Base-by-base conservation (phyloP, 176 grass and related monocot species). In the Canna indica region DNA sequence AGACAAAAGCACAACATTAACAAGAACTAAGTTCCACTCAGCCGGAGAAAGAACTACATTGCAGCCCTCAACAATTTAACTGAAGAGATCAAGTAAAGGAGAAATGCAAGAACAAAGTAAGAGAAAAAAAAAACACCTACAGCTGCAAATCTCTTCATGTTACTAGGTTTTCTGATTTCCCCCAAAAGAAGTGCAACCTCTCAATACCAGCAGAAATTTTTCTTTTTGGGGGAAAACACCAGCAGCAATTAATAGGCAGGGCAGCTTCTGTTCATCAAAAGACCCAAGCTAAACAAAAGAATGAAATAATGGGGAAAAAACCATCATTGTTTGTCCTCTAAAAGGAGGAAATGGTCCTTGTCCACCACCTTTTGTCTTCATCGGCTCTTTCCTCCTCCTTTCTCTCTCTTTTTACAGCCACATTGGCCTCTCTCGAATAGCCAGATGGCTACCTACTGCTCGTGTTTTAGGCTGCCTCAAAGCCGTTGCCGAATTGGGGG, bases 341-440 rank as follows among this genome's bases (percentile, higher is more conserved):
- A 77, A 82, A 56, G 63, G 68, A 82, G 72, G 64, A 75, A 69
- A 44, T 69, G 63, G 80, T 76, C 69, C 80, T 52, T 72, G 75
- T 74, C 58, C 80, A 77, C 74, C 54, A 77, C 74, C 68, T 71
- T 75, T 82, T 82, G 80, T 77, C 80, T 72, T 57, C 70, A 35
- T 17, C 50, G 58, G 50, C 70, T 29, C 25, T 45, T 30, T 59
- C 75, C 59, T 41, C 41, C 7, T 18, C 50, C 50, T 54, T n/a
- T 54, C 50, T 18, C 50, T 67, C 74, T 73, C 38, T 64, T 5
- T 64, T 24, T n/a, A n/a, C 17, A 54, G 50, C 17, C 50, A 54
- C 7, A 54, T n/a, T 6, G 18, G 18, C 44, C 44, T 13, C 13
- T 15, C 13, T 52, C 16, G 14, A 52, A 20, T 52, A 16, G 18